Evolutionary conservation across 75 land plant species (phyloP).

Genomic region (Pseudotsuga menziesii): DNA sequence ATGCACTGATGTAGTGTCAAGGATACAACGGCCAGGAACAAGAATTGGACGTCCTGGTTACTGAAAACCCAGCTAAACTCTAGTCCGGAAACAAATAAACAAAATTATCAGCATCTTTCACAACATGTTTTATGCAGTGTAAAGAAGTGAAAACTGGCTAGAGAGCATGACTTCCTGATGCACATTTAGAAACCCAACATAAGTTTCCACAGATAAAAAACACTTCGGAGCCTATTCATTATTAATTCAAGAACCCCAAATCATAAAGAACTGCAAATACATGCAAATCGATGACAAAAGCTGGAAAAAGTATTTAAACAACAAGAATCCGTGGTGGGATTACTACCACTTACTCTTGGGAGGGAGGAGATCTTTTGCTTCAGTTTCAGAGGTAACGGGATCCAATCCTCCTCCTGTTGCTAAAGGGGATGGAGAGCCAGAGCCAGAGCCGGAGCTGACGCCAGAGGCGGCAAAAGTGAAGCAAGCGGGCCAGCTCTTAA

Average conservation of each 20-base stretch:
- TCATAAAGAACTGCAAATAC: not conserved
- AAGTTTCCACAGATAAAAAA: not conserved
- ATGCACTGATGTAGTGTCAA: not conserved
- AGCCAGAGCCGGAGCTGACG: not conserved
- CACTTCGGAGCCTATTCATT: too few relatives aligned
- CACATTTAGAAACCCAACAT: not conserved
- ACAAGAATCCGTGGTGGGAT: not conserved
- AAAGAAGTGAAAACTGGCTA: not conserved
- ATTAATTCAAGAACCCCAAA: not conserved
- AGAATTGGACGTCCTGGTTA: not conserved
- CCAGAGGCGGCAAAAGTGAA: constrained; percentile 13
- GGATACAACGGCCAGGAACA: not conserved
- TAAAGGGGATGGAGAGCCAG: not conserved
- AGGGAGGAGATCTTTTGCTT: constrained; percentile 18
- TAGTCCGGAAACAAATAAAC: not conserved
- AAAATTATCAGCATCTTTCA: not conserved
- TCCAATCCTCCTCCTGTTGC: not conserved
- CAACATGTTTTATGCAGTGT: not conserved
- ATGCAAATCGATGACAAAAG: not conserved
- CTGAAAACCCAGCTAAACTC: not conserved
- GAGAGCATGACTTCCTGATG: not conserved
- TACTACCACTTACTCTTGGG: constrained; percentile 28
- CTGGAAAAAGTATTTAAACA: not conserved
- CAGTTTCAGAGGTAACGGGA: not conserved
- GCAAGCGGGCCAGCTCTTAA: constrained; percentile 60